Base-by-base conservation (phyloP, 2,329 filamentous ascomycete genomes). In the Xylaria sp. region DNA sequence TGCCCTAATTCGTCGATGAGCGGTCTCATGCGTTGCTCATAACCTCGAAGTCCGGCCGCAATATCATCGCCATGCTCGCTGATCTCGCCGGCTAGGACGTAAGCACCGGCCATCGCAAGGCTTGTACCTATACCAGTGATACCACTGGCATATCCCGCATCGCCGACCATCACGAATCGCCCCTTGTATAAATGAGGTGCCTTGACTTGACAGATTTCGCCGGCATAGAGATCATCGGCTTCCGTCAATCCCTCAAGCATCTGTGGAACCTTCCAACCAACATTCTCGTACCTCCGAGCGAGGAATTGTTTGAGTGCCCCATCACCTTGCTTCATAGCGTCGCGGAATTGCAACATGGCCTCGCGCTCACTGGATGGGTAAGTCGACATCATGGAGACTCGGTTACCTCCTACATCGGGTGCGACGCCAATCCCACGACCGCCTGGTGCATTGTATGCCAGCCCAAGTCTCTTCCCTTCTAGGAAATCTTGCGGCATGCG, bases 1-100 rank as follows among this genome's bases (percentile, higher is more conserved):
- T 77, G 73, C 60, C 79, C 78, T 71, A 81, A 56, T 8, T 80
- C 76, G 18, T 77, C 60, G 50, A 82, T 76, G 50, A 82, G 73
- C 4, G 81, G 80, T 48, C 76, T 76, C 76, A 83, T 80, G 18
- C 63, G 70, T 71, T 78, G 73, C 68, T 82, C 80, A 61, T 83
- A 83, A 2, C 73, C 76, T 50, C 50, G 65, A 4, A 82, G 73
- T 10, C 74, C 81, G 18, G 76, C 78, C 18, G 67, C 74, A 18
- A 83, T 37, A 71, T 82, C 73, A 23, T 71, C 71, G 10, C 39
- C 54, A 58, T 78, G 73, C 59, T 73, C 76, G 55, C 72, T 72
- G 34, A 83, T 73, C 73, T 83, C 84, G 5, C 84, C 84, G 0
- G 84, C 84, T 37, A 87, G 76, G 3, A 86, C 70, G 72, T 86